phyloP scores from a whole-genome alignment of 495 filamentous ascomycete species.

The Daldinia vernicosa region DNA sequence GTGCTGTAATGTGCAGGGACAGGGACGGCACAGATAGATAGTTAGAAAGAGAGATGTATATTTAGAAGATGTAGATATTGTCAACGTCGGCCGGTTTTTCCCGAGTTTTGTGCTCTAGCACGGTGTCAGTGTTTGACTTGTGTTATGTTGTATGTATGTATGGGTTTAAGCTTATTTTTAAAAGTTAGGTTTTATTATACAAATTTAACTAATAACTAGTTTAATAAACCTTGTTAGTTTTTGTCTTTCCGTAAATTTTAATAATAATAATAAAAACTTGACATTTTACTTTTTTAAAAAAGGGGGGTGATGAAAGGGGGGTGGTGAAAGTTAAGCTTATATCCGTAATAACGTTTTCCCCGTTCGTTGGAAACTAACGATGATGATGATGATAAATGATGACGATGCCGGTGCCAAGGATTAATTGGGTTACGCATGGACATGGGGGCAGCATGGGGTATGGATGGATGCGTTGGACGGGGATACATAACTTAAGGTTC shows the following conservation, averaged over 20 bases:
- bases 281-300: too few relatives aligned
- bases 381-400: background rate
- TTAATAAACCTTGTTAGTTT: too few relatives aligned
- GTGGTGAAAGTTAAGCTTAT: too few relatives aligned
- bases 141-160: background rate
- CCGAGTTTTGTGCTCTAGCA: background rate
- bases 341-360: too few relatives aligned
- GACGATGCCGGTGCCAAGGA: background rate
- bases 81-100: slow-evolving; percentile 16
- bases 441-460: background rate
- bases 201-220: too few relatives aligned
- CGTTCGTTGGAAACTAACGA: too few relatives aligned
- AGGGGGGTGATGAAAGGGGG: too few relatives aligned
- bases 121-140: background rate
- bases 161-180: background rate
- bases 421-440: background rate
- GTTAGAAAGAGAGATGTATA: background rate
- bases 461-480: background rate
- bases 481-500: background rate
- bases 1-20: background rate
- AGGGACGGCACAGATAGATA: background rate
- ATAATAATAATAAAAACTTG: too few relatives aligned
- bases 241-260: too few relatives aligned
- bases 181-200: too few relatives aligned
- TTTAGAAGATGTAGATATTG: background rate